Base-by-base conservation (phyloP, 257 asterid species). In the Ajuga chamaepitys region DNA sequence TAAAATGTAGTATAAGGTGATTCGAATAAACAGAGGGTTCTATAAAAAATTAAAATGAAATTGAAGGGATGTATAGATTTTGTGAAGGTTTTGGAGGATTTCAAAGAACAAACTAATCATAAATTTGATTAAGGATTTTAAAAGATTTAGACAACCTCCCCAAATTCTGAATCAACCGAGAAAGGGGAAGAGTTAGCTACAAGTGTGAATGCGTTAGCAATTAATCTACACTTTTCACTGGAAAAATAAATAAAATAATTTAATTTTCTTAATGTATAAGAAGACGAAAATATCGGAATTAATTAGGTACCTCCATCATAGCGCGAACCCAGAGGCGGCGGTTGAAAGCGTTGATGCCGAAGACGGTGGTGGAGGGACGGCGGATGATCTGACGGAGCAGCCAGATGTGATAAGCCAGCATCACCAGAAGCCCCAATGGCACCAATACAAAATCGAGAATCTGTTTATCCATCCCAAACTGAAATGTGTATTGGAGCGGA, bases 251-350 rank as follows among this genome's bases (percentile, higher is more conserved):
- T 7, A 1, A 30, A 56, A 4, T 57, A 3, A 2, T 34, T 6
- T 6, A 2, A 2, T 5, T 28, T 28, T 28, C 34, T 28, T 5
- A 28, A 5, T 28, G 34, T 4, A 30, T 4, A 1, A 30, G 37
- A 30, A 5, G 13, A 9, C 13, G 4, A 2, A 24, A 9, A 5
- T 2, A 9, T 9, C 1, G 24, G 6, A 24, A 24, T 17, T 42
- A n/a, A n/a, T n/a, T n/a, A n/a, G n/a, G n/a, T n/a, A 88, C 98
- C 95, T 88, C 88, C 99, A 93, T 93, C 97, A 89, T 93, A 54
- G 95, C 86, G 3, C 71, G 82, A 51, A 89, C 95, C 99, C 99
- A 93, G 30, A 89, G 63, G 53, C 94, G 95, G 80, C 97, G 96
- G 80, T 81, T 87, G 83, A 81, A 71, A 69, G 92, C 81, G 83